Base-by-base conservation (phyloP, 2,329 filamentous ascomycete species). In the Cordyceps pruinosa region DNA sequence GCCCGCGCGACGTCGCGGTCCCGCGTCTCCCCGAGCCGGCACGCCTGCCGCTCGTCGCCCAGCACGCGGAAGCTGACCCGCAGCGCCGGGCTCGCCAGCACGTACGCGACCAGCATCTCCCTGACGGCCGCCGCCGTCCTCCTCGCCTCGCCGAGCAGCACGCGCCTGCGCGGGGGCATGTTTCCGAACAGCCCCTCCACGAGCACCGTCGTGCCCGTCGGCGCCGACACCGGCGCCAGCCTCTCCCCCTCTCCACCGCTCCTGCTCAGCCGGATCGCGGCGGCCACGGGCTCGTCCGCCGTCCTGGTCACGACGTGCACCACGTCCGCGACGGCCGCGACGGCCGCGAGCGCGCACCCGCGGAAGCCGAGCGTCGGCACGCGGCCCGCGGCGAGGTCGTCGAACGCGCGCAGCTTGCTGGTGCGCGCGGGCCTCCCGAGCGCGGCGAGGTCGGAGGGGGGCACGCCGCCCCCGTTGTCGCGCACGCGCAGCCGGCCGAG, bases 391-490 rank as follows among this genome's bases (percentile, higher is more conserved):
- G 72, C 75, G 37, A 91, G 72, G 50, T 91, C 86, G 0, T 82
- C 76, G 58, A 87, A 81, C n/a, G 73, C 74, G 49, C 72, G 74
- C 44, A 92, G 77, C 71, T 92, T 93, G 75, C 87, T 91, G 1
- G 89, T 92, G 64, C 87, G 81, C 30, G 85, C 82, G n/a, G 77
- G 77, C 54, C 78, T 79, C n/a, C 86, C 87, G 2, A 90, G 75
- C 5, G 77, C 67, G 17, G 78, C 70, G 37, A 85, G 82, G 66
- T 91, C 87, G 26, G 80, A 77, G 1, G 76, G 68, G 17, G 75
- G 73, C 59, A 93, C 89, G 13, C 89, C 88, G 57, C 78, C 74
- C n/a, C 89, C 88, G 70, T 91, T 89, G 68, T 90, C 87, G 45
- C 82, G 79, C 49, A 91, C 82, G 64, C 88, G 82, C 37, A 93